Conservation (phyloP, 2,329 filamentous ascomycete genomes). For the Pseudogymnoascus sp. region DNA sequence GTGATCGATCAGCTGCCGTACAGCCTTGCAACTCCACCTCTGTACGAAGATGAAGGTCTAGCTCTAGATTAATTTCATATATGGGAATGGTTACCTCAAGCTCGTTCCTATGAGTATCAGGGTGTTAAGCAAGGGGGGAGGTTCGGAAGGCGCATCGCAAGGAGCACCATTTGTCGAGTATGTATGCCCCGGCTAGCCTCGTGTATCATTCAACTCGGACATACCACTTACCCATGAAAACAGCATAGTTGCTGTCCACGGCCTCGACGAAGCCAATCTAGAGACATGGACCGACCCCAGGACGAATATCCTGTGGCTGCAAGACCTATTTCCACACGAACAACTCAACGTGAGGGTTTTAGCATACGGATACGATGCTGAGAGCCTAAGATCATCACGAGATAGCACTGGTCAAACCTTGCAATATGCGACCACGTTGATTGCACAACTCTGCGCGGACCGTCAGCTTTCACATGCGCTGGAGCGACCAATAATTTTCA, state of each 20-base stretch:
- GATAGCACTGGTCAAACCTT: not conserved
- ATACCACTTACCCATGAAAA: not conserved
- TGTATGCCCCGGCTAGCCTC: not conserved
- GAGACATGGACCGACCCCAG: slow-evolving; percentile 27
- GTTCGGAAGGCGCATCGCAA: no score
- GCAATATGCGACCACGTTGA: not conserved
- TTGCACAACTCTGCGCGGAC: not conserved
- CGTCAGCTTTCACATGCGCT: not conserved
- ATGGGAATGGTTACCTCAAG: not conserved
- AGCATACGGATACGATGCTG: slow-evolving; percentile 23
- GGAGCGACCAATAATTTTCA: slow-evolving; percentile 16
- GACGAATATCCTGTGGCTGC: slow-evolving; percentile 25
- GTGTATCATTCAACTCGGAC: not conserved
- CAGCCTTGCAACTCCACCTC: not conserved
- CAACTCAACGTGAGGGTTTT: slow-evolving; percentile 22
- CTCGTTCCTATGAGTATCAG: not conserved
- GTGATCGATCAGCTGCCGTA: not conserved
- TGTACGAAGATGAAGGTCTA: not conserved
- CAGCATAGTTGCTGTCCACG: slow-evolving; percentile 33
- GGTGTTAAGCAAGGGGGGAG: not conserved
- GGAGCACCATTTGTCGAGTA: not conserved
- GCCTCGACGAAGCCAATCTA: slow-evolving; percentile 26
- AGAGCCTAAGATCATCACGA: not conserved
- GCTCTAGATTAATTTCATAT: not conserved
- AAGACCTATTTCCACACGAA: slow-evolving; percentile 26